phyloP scores from a whole-genome alignment of 495 filamentous ascomycete genomes.

The Bathelium albidoporum region DNA sequence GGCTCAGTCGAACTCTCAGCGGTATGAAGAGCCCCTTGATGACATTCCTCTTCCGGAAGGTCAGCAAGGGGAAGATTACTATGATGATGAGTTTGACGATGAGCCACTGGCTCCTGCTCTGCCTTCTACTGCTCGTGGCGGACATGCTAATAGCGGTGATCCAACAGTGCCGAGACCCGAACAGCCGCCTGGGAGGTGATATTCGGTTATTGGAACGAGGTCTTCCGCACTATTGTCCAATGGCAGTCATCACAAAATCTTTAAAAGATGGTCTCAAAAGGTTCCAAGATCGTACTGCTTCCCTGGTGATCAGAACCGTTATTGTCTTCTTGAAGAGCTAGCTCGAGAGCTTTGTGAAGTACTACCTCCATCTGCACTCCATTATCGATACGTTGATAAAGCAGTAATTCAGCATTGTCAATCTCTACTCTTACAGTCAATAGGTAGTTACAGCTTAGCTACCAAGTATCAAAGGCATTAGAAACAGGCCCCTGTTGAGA shows the following conservation, averaged over 20 bases:
- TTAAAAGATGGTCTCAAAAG: not conserved
- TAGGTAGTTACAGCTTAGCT: constrained; percentile 4
- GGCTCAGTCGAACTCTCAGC: not conserved
- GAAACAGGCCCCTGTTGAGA: no score
- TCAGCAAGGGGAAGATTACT: not conserved
- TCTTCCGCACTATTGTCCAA: not conserved
- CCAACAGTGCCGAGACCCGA: not conserved
- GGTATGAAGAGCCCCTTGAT: not conserved
- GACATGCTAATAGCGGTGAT: not conserved
- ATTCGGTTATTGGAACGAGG: not conserved
- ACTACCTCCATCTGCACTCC: not conserved
- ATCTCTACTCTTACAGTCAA: not conserved
- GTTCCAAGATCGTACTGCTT: not conserved
- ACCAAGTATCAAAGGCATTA: not conserved
- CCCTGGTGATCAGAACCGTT: not conserved
- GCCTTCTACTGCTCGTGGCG: not conserved
- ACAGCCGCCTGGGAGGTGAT: not conserved
- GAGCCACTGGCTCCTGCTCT: not conserved
- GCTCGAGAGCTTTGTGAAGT: not conserved
- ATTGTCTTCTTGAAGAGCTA: not conserved
- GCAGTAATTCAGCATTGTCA: not conserved
- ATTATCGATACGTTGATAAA: not conserved
- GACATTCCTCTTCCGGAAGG: constrained; percentile 1
- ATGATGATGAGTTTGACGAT: constrained; percentile 1
- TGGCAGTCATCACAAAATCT: not conserved